Percentiles rank a stretch among this genome's conserved stretches.
Conservation (phyloP, 1,139 yeast species). For the Debaryomycetaceae sp. region DNA sequence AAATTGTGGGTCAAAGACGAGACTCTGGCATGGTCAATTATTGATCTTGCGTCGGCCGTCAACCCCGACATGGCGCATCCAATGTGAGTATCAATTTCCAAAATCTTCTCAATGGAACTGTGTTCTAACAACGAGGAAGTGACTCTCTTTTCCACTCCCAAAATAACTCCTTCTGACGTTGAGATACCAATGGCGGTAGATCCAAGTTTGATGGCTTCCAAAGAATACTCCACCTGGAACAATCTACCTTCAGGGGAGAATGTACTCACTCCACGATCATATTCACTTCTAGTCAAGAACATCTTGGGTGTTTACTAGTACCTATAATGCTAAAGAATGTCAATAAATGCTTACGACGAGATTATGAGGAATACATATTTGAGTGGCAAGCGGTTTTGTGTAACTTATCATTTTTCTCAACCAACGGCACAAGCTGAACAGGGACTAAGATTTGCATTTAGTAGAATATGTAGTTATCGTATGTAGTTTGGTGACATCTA, state of each 20-base stretch:
- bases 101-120: constrained; percentile 91
- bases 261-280: constrained; percentile 97
- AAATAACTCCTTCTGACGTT: constrained; percentile 93
- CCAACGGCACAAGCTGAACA: not conserved
- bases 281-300: constrained; percentile 98
- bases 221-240: constrained; percentile 96
- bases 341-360: constrained; percentile 63
- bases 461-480: not conserved
- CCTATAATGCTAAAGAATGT: constrained; percentile 6
- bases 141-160: constrained; percentile 96
- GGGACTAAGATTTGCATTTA: not conserved
- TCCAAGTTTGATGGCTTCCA: constrained; percentile 95
- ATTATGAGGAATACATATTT: constrained; percentile 20
- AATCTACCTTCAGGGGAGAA: constrained; percentile 98
- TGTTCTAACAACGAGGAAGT: constrained; percentile 90
- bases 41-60: constrained; percentile 97
- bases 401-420: not conserved
- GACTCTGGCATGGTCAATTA: constrained; percentile 98
- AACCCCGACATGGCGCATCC: constrained; percentile 99
- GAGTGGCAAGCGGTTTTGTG: constrained; percentile 2
- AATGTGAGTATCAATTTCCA: constrained; percentile 89
- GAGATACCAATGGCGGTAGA: constrained; percentile 97
- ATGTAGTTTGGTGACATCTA: not conserved
- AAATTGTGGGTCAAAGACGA: constrained; percentile 85
- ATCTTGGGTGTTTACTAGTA: constrained; percentile 28